Percentiles rank a stretch among this genome's conserved stretches.
phyloP scores from a whole-genome alignment of 805 yeast genomes.

The Aciculoconidium aculeatum region DNA sequence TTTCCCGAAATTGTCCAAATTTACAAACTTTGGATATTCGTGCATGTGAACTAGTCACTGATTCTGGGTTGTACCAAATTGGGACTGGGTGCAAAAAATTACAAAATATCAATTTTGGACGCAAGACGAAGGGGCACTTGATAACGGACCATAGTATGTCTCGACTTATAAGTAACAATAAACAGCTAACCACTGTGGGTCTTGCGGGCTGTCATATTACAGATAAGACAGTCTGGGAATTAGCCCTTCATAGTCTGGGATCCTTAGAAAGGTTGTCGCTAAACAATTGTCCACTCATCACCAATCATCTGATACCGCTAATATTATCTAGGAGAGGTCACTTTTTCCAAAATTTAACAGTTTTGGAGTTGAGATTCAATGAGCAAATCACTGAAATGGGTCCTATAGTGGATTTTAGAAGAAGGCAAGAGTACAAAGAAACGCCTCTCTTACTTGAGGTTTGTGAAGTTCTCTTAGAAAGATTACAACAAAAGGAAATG shows the following conservation, averaged over 20 bases:
- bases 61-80: conserved; percentile 65
- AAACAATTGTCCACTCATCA: conserved; percentile 60
- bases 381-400: conserved; percentile 49
- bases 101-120: conserved; percentile 66
- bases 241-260: conserved; percentile 48
- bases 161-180: conserved; percentile 50
- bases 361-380: conserved; percentile 70
- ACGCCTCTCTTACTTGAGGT: conserved; percentile 65
- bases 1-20: conserved; percentile 52
- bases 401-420: conserved; percentile 65
- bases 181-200: conserved; percentile 61
- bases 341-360: conserved; percentile 46
- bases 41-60: conserved; percentile 77
- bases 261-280: conserved; percentile 61
- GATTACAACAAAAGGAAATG: conserved; percentile 57
- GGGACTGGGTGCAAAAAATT: conserved; percentile 56
- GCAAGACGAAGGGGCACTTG: conserved; percentile 60
- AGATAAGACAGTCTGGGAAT: conserved; percentile 76
- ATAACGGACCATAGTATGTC: conserved; percentile 68
- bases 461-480: conserved; percentile 60
- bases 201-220: conserved; percentile 82
- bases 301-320: conserved; percentile 54
- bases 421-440: conserved; percentile 40
- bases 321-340: conserved; percentile 30
- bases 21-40: conserved; percentile 68